Conservation (phyloP, 2,329 filamentous ascomycete species). For the Hawksworthiomyces lignivorus region DNA sequence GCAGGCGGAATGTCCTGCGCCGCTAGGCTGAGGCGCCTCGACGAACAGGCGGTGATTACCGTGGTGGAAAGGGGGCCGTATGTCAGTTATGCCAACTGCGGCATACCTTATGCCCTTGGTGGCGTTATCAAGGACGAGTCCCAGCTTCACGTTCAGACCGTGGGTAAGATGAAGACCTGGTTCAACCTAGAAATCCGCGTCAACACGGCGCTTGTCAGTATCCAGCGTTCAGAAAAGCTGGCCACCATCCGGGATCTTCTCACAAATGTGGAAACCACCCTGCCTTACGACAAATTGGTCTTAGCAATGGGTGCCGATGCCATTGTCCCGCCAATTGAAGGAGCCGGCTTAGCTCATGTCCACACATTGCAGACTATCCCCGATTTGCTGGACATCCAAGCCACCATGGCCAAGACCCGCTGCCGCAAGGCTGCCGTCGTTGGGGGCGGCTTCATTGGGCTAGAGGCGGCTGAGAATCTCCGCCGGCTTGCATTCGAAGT, state of each 20-base stretch:
- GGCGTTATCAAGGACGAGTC: constrained; percentile 15
- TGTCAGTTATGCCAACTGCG: constrained; percentile 22
- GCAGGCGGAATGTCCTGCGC: constrained; percentile 15
- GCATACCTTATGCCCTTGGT: constrained; percentile 20
- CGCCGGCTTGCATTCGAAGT: constrained; percentile 16
- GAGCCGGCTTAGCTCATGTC: constrained; percentile 16
- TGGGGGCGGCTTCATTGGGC: constrained; percentile 9
- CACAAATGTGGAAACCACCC: background rate
- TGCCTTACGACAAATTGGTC: constrained; percentile 20
- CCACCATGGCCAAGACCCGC: constrained; percentile 11
- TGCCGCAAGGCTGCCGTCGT: constrained; percentile 16
- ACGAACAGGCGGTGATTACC: constrained; percentile 18
- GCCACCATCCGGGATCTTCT: constrained; percentile 3
- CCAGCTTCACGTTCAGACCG: constrained; percentile 18
- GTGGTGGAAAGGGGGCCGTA: constrained; percentile 21
- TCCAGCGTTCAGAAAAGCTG: constrained; percentile 14
- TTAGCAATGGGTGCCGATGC: constrained; percentile 18
- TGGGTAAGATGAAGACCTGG: constrained; percentile 16
- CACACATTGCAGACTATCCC: constrained; percentile 19
- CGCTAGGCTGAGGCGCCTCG: constrained; percentile 19
- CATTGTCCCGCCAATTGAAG: constrained; percentile 15
- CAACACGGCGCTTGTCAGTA: constrained; percentile 17
- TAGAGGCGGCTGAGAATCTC: constrained; percentile 21
- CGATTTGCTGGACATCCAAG: constrained; percentile 16
- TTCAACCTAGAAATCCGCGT: constrained; percentile 20